Evolutionary conservation across 2,329 filamentous ascomycete species (phyloP).

Genomic region (Pseudogymnoascus sp.): DNA sequence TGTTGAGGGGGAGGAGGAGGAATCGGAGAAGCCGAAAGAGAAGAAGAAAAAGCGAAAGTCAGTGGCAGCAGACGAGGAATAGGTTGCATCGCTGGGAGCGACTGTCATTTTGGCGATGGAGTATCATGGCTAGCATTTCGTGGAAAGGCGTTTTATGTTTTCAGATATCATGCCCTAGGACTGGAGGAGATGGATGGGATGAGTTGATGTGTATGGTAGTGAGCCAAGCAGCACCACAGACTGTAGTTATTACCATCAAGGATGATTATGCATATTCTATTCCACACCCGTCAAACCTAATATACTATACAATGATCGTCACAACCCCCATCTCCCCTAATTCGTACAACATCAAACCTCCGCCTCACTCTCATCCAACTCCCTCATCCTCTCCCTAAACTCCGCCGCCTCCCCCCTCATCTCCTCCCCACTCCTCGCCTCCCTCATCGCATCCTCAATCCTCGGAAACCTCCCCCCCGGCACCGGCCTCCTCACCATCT

Average conservation of each 20-base stretch:
- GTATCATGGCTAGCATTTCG: constrained; percentile 2
- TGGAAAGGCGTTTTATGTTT: constrained; percentile 8
- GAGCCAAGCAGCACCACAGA: not conserved
- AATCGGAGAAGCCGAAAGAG: constrained; percentile 13
- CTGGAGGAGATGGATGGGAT: not conserved
- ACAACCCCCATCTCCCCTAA: not conserved
- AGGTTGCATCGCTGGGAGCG: constrained; percentile 6
- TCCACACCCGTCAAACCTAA: not conserved
- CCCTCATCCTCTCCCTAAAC: constrained; percentile 23
- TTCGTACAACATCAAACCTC: not conserved
- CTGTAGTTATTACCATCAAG: not conserved
- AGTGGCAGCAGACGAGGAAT: constrained; percentile 20
- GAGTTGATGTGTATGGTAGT: not conserved
- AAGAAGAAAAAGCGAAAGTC: constrained; percentile 10
- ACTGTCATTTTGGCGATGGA: constrained; percentile 9
- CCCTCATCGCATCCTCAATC: constrained; percentile 62
- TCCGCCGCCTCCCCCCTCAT: constrained; percentile 69
- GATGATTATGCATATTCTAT: not conserved
- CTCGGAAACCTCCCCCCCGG: constrained; percentile 52
- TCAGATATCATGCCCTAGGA: constrained; percentile 8
- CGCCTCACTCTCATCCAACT: constrained; percentile 10
- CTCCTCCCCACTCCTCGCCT: constrained; percentile 58
- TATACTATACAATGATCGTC: not conserved
- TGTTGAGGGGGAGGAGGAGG: constrained; percentile 16
- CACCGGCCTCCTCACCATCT: constrained; percentile 34